These are phyloP conservation scores for Neospermospora avenae DNA, from an alignment of 2,329 filamentous ascomycete genomes.

Conservation along the genomic window DNA sequence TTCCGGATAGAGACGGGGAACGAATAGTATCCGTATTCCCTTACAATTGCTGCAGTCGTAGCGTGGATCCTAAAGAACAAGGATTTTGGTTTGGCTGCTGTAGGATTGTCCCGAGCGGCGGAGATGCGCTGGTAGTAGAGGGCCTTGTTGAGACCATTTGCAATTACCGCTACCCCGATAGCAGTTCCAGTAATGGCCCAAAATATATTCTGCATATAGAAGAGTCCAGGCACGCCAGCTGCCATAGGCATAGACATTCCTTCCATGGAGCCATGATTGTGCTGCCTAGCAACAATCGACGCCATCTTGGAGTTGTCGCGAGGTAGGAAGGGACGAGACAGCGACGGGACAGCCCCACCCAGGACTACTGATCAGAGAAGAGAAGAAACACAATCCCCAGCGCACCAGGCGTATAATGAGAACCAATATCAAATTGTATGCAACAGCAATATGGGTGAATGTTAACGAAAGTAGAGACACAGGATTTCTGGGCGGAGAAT, in stretches of 20 bases:
- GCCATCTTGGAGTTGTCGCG: slow-evolving; percentile 13
- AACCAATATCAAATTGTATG: neutral
- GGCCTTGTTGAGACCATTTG: slow-evolving; percentile 45
- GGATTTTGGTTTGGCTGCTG: slow-evolving; percentile 52
- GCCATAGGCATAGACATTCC: slow-evolving; percentile 6
- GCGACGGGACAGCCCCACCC: neutral
- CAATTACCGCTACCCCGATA: slow-evolving; percentile 42
- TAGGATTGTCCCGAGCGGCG: slow-evolving; percentile 37
- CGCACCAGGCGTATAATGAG: neutral
- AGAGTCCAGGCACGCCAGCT: slow-evolving; percentile 37
- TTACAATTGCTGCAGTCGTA: slow-evolving; percentile 49
- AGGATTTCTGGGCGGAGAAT: neutral
- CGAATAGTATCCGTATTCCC: slow-evolving; percentile 50
- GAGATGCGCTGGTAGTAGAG: slow-evolving; percentile 50
- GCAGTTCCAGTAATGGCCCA: slow-evolving; percentile 45
- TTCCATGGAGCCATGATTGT: slow-evolving; percentile 12
- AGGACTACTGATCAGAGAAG: neutral
- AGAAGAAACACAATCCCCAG: neutral
- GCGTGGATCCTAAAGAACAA: slow-evolving; percentile 46
- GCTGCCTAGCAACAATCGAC: slow-evolving; percentile 17
- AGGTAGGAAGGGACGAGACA: neutral
- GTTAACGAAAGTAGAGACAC: neutral
- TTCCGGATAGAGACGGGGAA: slow-evolving; percentile 35
- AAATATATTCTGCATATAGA: slow-evolving; percentile 44
- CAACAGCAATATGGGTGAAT: neutral